These are phyloP conservation scores for Acanthamoeba lenticulata DNA, from an alignment of 208 protist genomes.

Conservation along the genomic window DNA sequence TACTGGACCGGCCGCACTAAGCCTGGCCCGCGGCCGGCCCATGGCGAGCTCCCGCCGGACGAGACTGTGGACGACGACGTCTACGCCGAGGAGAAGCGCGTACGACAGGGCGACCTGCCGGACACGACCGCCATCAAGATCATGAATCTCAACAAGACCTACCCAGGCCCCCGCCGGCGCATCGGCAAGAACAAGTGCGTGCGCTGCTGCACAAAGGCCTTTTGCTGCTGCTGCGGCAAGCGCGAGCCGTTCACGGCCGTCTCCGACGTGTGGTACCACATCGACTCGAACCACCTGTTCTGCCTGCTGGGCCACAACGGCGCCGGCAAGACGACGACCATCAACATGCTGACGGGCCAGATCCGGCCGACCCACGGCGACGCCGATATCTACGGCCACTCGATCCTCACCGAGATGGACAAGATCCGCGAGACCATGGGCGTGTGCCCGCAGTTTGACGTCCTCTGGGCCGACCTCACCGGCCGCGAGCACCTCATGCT, in stretches of 20 bases:
- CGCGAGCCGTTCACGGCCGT: neutral
- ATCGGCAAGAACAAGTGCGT: constrained; percentile 40
- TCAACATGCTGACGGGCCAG: constrained; percentile 87
- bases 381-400: constrained; percentile 79
- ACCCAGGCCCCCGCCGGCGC: neutral
- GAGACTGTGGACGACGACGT: constrained; percentile 71
- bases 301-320: constrained; percentile 69
- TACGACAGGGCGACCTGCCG: constrained; percentile 34
- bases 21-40: no score
- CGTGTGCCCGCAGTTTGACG: constrained; percentile 97
- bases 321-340: constrained; percentile 76
- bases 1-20: constrained; percentile 66
- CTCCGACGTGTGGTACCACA: constrained; percentile 67
- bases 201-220: constrained; percentile 19
- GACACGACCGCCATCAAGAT: constrained; percentile 69
- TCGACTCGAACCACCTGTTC: constrained; percentile 68
- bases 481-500: constrained; percentile 92
- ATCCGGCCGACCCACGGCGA: constrained; percentile 86
- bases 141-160: constrained; percentile 75
- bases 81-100: constrained; percentile 20
- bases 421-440: constrained; percentile 90
- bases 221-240: constrained; percentile 10
- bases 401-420: constrained; percentile 82
- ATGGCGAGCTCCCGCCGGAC: neutral
- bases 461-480: constrained; percentile 92